Evolutionary conservation across 2,329 filamentous ascomycete species (phyloP), one percentile per base, ranked within the genome.

Genomic region (Colletotrichum theobromicola): DNA sequence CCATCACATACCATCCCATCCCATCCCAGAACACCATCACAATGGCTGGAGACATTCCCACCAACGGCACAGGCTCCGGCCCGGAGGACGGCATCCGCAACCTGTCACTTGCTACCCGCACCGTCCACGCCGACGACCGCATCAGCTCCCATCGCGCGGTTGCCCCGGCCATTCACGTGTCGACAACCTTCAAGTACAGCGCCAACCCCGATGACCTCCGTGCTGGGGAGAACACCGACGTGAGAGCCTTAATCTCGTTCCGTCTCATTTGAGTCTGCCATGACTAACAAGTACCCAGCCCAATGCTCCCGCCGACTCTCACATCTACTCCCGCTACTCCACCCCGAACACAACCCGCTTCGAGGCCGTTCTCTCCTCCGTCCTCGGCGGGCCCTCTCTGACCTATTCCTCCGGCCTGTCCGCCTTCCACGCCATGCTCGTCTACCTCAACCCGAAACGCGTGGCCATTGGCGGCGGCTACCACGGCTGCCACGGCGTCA

Each of bases 401-500:
- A 94, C 93, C 66, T 99, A 98, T 86, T 87, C 91, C 46, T 97
- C 94, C 5, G 97, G 97, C 5, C 90, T 98, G 26, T 91, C 95
- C 13, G 95, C 96, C 66, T 96, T 98, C 85, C 94, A 98, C 83
- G 96, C 95, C 35, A 87, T 97, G 73, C 89, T 98, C 3, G 92
- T 96, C n/a, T 92, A 92, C 80, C 86, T 98, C 10, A 95, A 97
- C 82, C 97, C 97, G 1, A 92, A 92, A 78, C 92, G 93, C 73
- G 91, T 98, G 70, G 93, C 95, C 78, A 95, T 98, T 77, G 93
- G 93, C 46, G 92, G 90, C 18, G 96, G 95, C 55, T 99, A 98
- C 85, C 97, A 98, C 85, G 97, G 97, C 79, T 98, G 95, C 84
- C 95, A 98, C 83, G 95, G 94, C 75, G 94, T 98, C 34, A 90